These are phyloP conservation scores for Zygoascus bituminiphila DNA, from an alignment of 805 yeast species.

Conservation along the genomic window DNA sequence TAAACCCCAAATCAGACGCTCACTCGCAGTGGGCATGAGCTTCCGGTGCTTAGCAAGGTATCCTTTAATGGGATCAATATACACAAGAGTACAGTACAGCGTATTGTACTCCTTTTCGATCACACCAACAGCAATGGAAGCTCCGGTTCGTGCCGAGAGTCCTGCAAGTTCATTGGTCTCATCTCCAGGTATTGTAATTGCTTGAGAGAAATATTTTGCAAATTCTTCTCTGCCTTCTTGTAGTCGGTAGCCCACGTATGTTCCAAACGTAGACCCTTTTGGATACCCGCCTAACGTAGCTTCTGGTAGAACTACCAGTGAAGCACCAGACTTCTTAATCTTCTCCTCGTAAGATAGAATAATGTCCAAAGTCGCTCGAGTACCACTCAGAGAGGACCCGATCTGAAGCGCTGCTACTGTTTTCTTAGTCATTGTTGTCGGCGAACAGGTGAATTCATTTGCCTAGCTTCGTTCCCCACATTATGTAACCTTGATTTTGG, in stretches of 20 bases:
- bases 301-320: conserved; percentile 39
- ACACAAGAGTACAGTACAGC: conserved; percentile 35
- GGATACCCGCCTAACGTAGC: conserved; percentile 42
- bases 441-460: no score
- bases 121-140: conserved; percentile 34
- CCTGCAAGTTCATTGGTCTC: conserved; percentile 31
- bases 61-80: conserved; percentile 34
- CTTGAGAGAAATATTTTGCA: conserved; percentile 27
- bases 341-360: conserved; percentile 34
- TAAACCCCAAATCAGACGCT: conserved; percentile 39
- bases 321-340: conserved; percentile 27
- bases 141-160: conserved; percentile 30
- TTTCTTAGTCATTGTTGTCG: not conserved
- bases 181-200: conserved; percentile 31
- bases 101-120: conserved; percentile 35
- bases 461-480: no score
- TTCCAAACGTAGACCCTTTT: conserved; percentile 37
- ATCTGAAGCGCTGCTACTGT: conserved; percentile 39
- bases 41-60: conserved; percentile 38
- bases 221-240: conserved; percentile 37
- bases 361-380: conserved; percentile 32
- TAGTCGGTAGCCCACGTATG: conserved; percentile 36
- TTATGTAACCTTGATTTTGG: no score
- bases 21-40: conserved; percentile 38
- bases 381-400: conserved; percentile 34